A percentile compares a stretch with the other conserved stretches of the same genome.
These are phyloP conservation scores for Melanogaster broomeanus DNA, from an alignment of 768 basidiomycete genomes.

Conservation along the genomic window DNA sequence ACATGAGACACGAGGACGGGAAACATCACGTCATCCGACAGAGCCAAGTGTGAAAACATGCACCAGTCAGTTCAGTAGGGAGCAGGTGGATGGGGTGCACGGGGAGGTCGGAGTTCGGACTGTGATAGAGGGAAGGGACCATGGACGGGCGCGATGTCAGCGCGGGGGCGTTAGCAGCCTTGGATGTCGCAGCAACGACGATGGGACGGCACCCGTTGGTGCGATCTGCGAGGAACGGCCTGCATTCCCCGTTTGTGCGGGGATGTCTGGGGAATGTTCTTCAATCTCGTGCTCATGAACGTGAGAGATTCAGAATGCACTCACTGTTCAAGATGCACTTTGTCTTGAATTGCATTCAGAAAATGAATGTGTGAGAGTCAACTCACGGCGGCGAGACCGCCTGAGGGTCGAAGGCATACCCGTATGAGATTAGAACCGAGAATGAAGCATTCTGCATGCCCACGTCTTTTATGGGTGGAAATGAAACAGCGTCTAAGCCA, in stretches of 20 bases:
- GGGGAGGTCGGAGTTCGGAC: conserved; percentile 22
- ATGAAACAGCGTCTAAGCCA: conserved; percentile 23
- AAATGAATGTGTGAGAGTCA: conserved; percentile 53
- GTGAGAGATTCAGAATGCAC: conserved; percentile 10
- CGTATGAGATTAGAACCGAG: conserved; percentile 14
- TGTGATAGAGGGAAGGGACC: conserved; percentile 25
- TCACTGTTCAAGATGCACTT: conserved; percentile 34
- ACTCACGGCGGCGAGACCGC: conserved; percentile 48
- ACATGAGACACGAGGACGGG: conserved; percentile 69
- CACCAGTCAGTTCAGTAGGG: conserved; percentile 63
- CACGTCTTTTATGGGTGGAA: conserved; percentile 31
- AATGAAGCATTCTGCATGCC: conserved; percentile 7
- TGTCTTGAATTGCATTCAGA: conserved; percentile 46
- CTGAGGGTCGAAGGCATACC: conserved; percentile 44
- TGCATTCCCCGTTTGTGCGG: conserved; percentile 19
- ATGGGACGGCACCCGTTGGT: conserved; percentile 18
- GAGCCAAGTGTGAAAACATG: conserved; percentile 65
- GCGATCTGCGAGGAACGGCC: conserved; percentile 19
- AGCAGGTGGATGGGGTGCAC: conserved; percentile 57
- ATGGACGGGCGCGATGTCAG: conserved; percentile 29
- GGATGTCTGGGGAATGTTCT: conserved; percentile 6
- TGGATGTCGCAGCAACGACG: conserved; percentile 16
- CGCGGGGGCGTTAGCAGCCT: conserved; percentile 13
- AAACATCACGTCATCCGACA: conserved; percentile 53
- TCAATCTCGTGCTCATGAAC: conserved; percentile 3